A percentile compares a stretch with the other conserved stretches of the same genome.
phyloP scores from a whole-genome alignment of 169 alveolate species.

The Plasmodium knowlesi region DNA sequence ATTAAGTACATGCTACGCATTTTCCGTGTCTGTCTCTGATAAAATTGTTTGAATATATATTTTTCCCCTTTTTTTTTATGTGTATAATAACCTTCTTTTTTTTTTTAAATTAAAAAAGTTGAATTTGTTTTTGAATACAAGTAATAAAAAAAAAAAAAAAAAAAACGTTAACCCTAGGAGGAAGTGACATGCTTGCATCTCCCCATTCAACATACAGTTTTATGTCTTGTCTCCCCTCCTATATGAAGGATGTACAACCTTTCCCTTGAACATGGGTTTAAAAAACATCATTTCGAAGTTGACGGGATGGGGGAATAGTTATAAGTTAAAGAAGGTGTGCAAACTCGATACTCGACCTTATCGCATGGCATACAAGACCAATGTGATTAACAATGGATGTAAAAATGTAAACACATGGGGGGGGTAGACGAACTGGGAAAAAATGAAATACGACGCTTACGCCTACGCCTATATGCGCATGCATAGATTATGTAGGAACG shows the following conservation, averaged over 20 bases:
- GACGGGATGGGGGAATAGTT: not conserved
- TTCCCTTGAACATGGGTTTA: not conserved
- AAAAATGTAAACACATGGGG: not conserved
- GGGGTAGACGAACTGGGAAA: not conserved
- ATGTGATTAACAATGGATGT: not conserved
- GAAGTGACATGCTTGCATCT: not conserved
- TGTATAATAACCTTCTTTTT: conserved; percentile 7
- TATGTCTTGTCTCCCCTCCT: not conserved
- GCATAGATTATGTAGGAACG: not conserved
- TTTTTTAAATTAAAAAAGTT: conserved; percentile 10
- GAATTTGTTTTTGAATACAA: conserved; percentile 8
- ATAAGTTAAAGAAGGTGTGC: not conserved
- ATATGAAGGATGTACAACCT: not conserved
- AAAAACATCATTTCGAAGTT: not conserved
- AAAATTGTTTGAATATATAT: conserved; percentile 8
- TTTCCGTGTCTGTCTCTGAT: conserved; percentile 11
- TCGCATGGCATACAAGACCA: not conserved
- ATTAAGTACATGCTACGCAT: not conserved
- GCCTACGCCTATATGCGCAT: not conserved
- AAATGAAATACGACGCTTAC: not conserved
- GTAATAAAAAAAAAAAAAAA: not conserved
- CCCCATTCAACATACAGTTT: not conserved
- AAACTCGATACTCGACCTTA: not conserved
- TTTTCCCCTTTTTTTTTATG: not conserved
- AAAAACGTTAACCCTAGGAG: not conserved